phyloP scores from a whole-genome alignment of 169 alveolate species.

The Cyclospora cayetanensis region DNA sequence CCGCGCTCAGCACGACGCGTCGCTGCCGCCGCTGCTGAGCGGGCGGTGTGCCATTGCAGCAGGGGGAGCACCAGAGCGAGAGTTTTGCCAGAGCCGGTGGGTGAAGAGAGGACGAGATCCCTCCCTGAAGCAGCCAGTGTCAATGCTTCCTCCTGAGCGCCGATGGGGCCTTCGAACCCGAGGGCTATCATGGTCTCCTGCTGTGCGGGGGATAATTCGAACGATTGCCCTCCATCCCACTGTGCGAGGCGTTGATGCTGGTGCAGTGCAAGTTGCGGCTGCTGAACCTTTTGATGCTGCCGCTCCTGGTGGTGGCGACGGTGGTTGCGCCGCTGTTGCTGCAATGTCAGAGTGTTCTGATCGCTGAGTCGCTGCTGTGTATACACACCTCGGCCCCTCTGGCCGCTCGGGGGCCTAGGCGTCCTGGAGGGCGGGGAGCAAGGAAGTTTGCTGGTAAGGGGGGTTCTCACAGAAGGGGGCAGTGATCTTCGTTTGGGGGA shows the following conservation, averaged over 20 bases:
- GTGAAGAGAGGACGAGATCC: constrained; percentile 12
- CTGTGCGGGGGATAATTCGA: no score
- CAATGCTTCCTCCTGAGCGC: constrained; percentile 38
- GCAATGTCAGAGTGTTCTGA: no score
- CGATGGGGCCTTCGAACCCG: neutral
- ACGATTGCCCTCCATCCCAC: neutral
- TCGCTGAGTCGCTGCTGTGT: neutral
- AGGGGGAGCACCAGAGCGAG: constrained; percentile 44
- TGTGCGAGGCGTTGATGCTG: neutral
- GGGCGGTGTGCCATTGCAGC: constrained; percentile 62
- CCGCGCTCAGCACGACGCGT: no score
- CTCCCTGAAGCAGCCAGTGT: neutral
- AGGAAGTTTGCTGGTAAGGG: no score
- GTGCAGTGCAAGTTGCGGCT: neutral
- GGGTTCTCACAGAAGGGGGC: no score
- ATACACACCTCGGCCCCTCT: neutral
- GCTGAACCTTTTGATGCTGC: neutral
- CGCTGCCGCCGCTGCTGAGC: constrained; percentile 49
- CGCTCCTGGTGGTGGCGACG: no score
- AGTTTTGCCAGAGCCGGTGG: constrained; percentile 52
- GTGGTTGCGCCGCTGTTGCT: no score
- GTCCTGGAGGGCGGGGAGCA: no score
- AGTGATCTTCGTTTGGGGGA: no score
- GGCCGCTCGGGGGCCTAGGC: neutral
- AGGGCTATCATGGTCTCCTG: constrained; percentile 7